Evolutionary conservation across 2,329 filamentous ascomycete genomes (phyloP).

Genomic region (Stagonosporopsis cucurbitacearum): DNA sequence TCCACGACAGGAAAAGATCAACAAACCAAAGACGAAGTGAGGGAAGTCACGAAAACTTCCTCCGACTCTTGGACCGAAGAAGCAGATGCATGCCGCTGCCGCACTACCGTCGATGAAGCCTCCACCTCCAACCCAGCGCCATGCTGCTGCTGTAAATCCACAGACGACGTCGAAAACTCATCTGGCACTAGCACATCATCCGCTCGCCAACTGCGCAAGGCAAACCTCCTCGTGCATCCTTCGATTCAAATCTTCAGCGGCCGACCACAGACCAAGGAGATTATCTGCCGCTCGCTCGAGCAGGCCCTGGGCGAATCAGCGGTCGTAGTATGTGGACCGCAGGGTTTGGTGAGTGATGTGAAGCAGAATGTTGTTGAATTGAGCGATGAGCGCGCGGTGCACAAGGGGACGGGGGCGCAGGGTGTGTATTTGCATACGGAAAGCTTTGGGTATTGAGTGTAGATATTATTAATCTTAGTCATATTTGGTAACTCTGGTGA

Average conservation of each 20-base stretch:
- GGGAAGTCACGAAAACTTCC: slow-evolving; percentile 3
- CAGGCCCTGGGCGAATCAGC: slow-evolving; percentile 67
- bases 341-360: slow-evolving; percentile 61
- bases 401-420: slow-evolving; percentile 71
- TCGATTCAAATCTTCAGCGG: slow-evolving; percentile 54
- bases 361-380: slow-evolving; percentile 61
- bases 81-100: slow-evolving; percentile 58
- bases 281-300: slow-evolving; percentile 64
- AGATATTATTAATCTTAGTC: background rate
- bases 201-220: slow-evolving; percentile 16
- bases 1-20: slow-evolving; percentile 20
- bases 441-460: slow-evolving; percentile 58
- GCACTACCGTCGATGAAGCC: slow-evolving; percentile 50
- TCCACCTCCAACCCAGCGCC: slow-evolving; percentile 11
- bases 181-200: slow-evolving; percentile 14
- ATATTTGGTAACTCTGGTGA: background rate
- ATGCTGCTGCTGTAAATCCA: slow-evolving; percentile 26
- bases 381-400: slow-evolving; percentile 70
- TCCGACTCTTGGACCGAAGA: slow-evolving; percentile 15
- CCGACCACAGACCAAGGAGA: slow-evolving; percentile 58
- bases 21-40: slow-evolving; percentile 28
- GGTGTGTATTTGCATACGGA: slow-evolving; percentile 68
- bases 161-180: slow-evolving; percentile 1
- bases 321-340: slow-evolving; percentile 67
- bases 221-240: slow-evolving; percentile 39